These are phyloP conservation scores for Umbelopsis isabellina DNA, from an alignment of 192 early-diverging fungal species.

Conservation along the genomic window DNA sequence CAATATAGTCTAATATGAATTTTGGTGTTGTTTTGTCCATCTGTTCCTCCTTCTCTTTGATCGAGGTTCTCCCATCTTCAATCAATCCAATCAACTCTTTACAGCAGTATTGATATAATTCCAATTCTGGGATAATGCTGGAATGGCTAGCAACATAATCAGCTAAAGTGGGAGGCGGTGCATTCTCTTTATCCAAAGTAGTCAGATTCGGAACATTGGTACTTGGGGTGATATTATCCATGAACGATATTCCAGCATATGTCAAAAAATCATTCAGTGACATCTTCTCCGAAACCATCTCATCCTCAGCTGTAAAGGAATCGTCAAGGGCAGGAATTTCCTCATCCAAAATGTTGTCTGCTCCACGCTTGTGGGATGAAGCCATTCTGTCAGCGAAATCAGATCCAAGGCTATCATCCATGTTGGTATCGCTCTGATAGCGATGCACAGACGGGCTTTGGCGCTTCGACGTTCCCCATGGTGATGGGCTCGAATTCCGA, in stretches of 20 bases:
- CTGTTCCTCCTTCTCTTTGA: slow-evolving; percentile 23
- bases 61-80: slow-evolving; percentile 18
- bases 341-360: slow-evolving; percentile 15
- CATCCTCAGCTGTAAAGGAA: slow-evolving; percentile 17
- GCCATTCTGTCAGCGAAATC: slow-evolving; percentile 4
- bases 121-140: slow-evolving; percentile 20
- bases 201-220: slow-evolving; percentile 8
- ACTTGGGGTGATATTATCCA: slow-evolving; percentile 20
- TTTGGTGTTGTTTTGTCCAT: neutral
- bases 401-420: slow-evolving; percentile 15
- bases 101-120: slow-evolving; percentile 29
- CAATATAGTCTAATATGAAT: slow-evolving; percentile 23
- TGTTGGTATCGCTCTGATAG: neutral
- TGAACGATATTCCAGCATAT: slow-evolving; percentile 23
- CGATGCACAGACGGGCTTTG: neutral
- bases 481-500: neutral
- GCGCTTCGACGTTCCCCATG: slow-evolving; percentile 1
- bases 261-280: slow-evolving; percentile 27
- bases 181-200: slow-evolving; percentile 12
- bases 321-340: slow-evolving; percentile 18
- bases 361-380: neutral
- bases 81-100: slow-evolving; percentile 21
- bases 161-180: neutral
- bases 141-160: slow-evolving; percentile 11
- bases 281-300: neutral